Evolutionary conservation across 495 filamentous ascomycete species (phyloP), one percentile per base, ranked within the genome.

Genomic region (Tuber microsphaerosporum): DNA sequence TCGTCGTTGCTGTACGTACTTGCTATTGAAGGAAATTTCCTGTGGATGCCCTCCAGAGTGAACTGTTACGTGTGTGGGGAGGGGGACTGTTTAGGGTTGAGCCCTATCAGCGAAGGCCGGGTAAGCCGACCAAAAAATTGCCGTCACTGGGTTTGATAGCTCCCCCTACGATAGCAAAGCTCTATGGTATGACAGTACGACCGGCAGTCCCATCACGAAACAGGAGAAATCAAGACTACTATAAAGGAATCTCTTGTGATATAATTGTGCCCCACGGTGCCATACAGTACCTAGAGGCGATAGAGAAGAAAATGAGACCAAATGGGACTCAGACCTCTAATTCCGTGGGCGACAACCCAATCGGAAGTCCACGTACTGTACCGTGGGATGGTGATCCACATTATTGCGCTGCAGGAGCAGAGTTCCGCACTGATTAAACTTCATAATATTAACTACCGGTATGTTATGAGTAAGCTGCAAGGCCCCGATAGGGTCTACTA

Each of bases 41-140:
- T 51, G 76, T 56, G 71, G 70, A 71, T 51, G 77, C 75, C 34
- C 17, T n/a, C 56, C 26, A 34, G 14, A 7, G 12, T 71, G 75
- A 74, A 74, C 41, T 26, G 42, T 71, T 71, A 48, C 41, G 61
- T 75, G 70, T 79, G 76, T 39, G 31, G 76, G 39, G 39, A 41
- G 39, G 39, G 42, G 48, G 76, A 77, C 76, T 77, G 75, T 44
- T 76, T 14, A 34, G 75, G 76, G 69, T n/a, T 77, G 44, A 45
- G 46, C 76, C 76, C 76, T 77, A 77, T 14, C 0, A 0, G 1
- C 14, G n/a, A 74, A 71, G 43, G 65, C 73, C 61, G 56, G 56
- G 73, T 45, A 74, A 37, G n/a, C 43, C 8, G 8, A 26, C n/a
- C 14, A 1, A 16, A 3, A 34, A 44, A 44, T 41, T 61, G 51